These are phyloP conservation scores for Zygosaccharomyces pseudorouxii DNA, from an alignment of 805 yeast genomes.

Conservation along the genomic window DNA sequence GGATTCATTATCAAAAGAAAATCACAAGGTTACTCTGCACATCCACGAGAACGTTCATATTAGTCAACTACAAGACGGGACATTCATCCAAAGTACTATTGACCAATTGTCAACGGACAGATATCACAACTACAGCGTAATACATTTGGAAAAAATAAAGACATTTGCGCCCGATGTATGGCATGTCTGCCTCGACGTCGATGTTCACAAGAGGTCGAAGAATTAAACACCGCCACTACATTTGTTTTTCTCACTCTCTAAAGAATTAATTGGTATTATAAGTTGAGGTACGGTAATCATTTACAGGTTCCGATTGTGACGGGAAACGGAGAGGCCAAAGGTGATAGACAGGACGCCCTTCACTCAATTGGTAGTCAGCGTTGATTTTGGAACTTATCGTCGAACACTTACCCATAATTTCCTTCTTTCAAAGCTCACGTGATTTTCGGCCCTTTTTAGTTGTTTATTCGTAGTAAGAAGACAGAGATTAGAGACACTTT, in stretches of 20 bases:
- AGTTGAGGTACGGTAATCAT: not conserved
- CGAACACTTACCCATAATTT: no score
- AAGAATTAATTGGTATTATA: not conserved
- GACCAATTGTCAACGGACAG: slow-evolving; percentile 4
- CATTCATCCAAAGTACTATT: slow-evolving; percentile 11
- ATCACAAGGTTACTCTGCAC: slow-evolving; percentile 41
- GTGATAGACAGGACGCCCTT: not conserved
- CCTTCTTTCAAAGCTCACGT: not conserved
- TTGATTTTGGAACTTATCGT: no score
- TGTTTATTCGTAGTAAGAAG: not conserved
- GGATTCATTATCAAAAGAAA: not conserved
- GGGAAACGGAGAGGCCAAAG: not conserved
- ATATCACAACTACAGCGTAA: slow-evolving; percentile 9
- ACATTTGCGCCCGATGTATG: slow-evolving; percentile 85
- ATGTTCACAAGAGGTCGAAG: slow-evolving; percentile 9
- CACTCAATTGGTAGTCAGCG: not conserved
- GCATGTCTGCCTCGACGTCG: slow-evolving; percentile 59
- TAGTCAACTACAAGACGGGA: slow-evolving; percentile 34
- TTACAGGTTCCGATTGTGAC: not conserved
- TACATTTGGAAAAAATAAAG: slow-evolving; percentile 61
- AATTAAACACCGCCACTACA: not conserved
- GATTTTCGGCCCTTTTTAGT: not conserved
- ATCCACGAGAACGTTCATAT: slow-evolving; percentile 70
- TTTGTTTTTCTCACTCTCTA: not conserved
- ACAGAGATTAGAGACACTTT: not conserved